These are phyloP conservation scores for Austroboletus niveus DNA, from an alignment of 1,284 basidiomycete species.

Conservation along the genomic window DNA sequence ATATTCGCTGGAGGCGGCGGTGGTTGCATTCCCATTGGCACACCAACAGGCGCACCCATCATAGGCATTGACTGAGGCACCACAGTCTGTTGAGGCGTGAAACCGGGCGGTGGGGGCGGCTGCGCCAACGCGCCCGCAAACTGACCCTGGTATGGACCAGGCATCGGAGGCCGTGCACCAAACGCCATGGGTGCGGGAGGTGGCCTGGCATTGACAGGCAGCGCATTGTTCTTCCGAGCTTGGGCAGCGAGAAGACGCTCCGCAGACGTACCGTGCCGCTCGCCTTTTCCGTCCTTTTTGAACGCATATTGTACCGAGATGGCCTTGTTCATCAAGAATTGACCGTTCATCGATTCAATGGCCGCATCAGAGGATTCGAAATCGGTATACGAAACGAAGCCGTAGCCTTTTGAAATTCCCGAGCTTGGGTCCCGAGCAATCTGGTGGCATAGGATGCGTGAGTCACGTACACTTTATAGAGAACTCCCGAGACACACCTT, in stretches of 20 bases:
- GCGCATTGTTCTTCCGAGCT: slow-evolving; percentile 91
- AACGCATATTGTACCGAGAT: slow-evolving; percentile 97
- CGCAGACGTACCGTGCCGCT: slow-evolving; percentile 93
- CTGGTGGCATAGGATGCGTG: slow-evolving; percentile 41
- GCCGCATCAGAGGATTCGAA: slow-evolving; percentile 98
- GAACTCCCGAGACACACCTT: slow-evolving; percentile 60
- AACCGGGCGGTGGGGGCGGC: slow-evolving; percentile 67
- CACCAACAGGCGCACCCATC: slow-evolving; percentile 35
- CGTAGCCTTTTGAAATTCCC: slow-evolving; percentile 92
- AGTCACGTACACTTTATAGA: background rate
- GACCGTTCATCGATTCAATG: slow-evolving; percentile 94
- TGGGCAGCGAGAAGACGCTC: slow-evolving; percentile 94
- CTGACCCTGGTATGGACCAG: slow-evolving; percentile 80
- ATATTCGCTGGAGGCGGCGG: slow-evolving; percentile 30
- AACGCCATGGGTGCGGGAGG: slow-evolving; percentile 68
- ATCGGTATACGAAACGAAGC: slow-evolving; percentile 95
- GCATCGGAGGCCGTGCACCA: slow-evolving; percentile 58
- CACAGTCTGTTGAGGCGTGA: slow-evolving; percentile 66
- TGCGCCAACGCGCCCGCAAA: slow-evolving; percentile 81
- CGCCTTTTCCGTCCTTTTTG: slow-evolving; percentile 98
- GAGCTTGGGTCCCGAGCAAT: slow-evolving; percentile 86
- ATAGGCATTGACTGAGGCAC: slow-evolving; percentile 44
- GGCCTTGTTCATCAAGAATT: slow-evolving; percentile 98
- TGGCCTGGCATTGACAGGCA: slow-evolving; percentile 70
- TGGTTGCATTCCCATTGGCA: slow-evolving; percentile 45